A percentile compares a stretch with the other conserved stretches of the same genome.
phyloP scores from a whole-genome alignment of 345 rosid genomes.

The Lagerstroemia speciosa region DNA sequence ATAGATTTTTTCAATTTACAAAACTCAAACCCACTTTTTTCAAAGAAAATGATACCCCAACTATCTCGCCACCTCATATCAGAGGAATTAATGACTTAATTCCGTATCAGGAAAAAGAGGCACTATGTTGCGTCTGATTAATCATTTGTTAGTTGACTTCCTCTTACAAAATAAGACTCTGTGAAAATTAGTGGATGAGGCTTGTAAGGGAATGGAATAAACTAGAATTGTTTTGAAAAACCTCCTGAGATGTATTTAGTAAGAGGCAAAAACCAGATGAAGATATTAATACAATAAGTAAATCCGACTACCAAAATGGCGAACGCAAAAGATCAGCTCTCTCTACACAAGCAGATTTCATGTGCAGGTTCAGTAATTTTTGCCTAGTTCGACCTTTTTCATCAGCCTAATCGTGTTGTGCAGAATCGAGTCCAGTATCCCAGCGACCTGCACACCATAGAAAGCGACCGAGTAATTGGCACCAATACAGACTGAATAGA shows the following conservation, averaged over 20 bases:
- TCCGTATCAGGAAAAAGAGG: too few relatives aligned
- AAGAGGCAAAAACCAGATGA: neutral
- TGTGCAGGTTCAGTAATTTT: slow-evolving; percentile 53
- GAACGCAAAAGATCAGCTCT: neutral
- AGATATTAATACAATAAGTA: neutral
- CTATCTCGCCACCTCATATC: too few relatives aligned
- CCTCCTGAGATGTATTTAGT: neutral
- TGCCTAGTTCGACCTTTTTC: slow-evolving; percentile 90
- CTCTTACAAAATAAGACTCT: too few relatives aligned
- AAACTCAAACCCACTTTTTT: too few relatives aligned
- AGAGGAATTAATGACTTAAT: too few relatives aligned
- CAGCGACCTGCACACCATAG: slow-evolving; percentile 68
- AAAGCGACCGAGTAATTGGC: neutral
- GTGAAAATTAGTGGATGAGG: too few relatives aligned
- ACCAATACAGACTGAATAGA: neutral
- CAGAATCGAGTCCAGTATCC: slow-evolving; percentile 79
- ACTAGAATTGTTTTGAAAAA: neutral
- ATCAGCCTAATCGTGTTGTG: slow-evolving; percentile 76
- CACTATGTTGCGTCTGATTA: too few relatives aligned
- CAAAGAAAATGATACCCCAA: too few relatives aligned
- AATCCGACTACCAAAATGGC: neutral
- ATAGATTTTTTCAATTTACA: too few relatives aligned
- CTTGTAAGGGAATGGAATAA: too few relatives aligned
- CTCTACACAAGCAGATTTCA: slow-evolving; percentile 12
- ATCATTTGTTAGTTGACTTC: too few relatives aligned